Conservation (phyloP, 2,329 filamentous ascomycete species). For the Paecilomyces formosus region DNA sequence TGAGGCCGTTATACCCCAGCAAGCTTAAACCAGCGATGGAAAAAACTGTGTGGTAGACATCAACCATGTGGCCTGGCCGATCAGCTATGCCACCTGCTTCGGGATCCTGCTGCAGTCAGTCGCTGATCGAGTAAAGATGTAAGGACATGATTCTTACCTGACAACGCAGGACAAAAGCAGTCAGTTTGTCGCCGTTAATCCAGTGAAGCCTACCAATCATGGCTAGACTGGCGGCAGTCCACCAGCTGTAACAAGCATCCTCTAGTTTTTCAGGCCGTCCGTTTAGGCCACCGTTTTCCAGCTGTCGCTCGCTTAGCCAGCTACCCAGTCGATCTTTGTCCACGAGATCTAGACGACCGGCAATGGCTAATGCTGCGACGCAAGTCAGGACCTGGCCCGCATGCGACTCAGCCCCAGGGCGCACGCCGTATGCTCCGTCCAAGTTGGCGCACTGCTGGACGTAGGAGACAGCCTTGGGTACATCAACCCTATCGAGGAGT, state of each 20-base stretch:
- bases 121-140: neutral
- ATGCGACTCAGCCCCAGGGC: slow-evolving; percentile 87
- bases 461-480: slow-evolving; percentile 72
- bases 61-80: slow-evolving; percentile 86
- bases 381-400: slow-evolving; percentile 95
- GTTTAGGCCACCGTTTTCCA: slow-evolving; percentile 81
- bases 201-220: slow-evolving; percentile 86
- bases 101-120: slow-evolving; percentile 49
- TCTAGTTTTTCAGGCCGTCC: slow-evolving; percentile 91
- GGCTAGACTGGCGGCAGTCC: slow-evolving; percentile 85
- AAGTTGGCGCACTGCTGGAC: slow-evolving; percentile 82
- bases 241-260: slow-evolving; percentile 99
- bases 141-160: slow-evolving; percentile 46
- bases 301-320: slow-evolving; percentile 90
- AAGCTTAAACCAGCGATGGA: slow-evolving; percentile 82
- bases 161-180: slow-evolving; percentile 74
- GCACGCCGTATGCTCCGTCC: slow-evolving; percentile 86
- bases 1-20: slow-evolving; percentile 66
- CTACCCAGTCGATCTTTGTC: slow-evolving; percentile 73
- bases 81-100: slow-evolving; percentile 82
- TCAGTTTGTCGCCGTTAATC: slow-evolving; percentile 79
- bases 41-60: slow-evolving; percentile 94
- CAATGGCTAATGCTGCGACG: slow-evolving; percentile 77
- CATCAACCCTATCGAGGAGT: slow-evolving; percentile 64
- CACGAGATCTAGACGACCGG: slow-evolving; percentile 70